phyloP scores from a whole-genome alignment of 495 filamentous ascomycete species.

The Aspergillus sparsus region DNA sequence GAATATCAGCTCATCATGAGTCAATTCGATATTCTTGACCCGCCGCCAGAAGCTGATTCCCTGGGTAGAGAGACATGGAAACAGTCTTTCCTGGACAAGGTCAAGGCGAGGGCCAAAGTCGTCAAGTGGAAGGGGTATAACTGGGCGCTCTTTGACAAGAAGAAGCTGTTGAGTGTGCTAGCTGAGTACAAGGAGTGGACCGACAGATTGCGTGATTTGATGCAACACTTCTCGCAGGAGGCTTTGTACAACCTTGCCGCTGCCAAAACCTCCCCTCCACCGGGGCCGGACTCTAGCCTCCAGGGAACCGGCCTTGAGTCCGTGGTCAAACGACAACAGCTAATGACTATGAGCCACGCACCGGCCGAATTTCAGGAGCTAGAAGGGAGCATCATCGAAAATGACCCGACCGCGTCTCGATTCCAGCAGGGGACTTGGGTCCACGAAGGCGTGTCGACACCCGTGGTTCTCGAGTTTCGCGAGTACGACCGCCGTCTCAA shows the following conservation, averaged over 20 bases:
- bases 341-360: constrained; percentile 17
- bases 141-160: constrained; percentile 32
- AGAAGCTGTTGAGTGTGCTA: constrained; percentile 22
- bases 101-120: constrained; percentile 22
- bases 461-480: constrained; percentile 26
- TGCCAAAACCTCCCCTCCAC: constrained; percentile 3
- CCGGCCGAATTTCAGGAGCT: constrained; percentile 23
- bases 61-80: constrained; percentile 15
- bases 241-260: constrained; percentile 13
- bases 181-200: constrained; percentile 27
- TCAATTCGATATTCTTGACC: constrained; percentile 17
- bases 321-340: constrained; percentile 20
- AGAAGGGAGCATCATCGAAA: constrained; percentile 22
- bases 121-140: constrained; percentile 27
- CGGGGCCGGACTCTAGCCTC: constrained; percentile 14
- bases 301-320: constrained; percentile 25
- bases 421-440: constrained; percentile 24
- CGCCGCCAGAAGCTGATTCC: background rate
- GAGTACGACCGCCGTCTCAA: constrained; percentile 24
- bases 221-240: constrained; percentile 28
- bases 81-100: constrained; percentile 21
- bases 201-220: constrained; percentile 20
- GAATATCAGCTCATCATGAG: constrained; percentile 24
- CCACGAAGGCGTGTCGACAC: constrained; percentile 1
- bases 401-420: constrained; percentile 11